Percentiles rank a stretch among this genome's conserved stretches.
Evolutionary conservation across 2,329 filamentous ascomycete species (phyloP).

Genomic region (Ophiocordyceps sinensis): DNA sequence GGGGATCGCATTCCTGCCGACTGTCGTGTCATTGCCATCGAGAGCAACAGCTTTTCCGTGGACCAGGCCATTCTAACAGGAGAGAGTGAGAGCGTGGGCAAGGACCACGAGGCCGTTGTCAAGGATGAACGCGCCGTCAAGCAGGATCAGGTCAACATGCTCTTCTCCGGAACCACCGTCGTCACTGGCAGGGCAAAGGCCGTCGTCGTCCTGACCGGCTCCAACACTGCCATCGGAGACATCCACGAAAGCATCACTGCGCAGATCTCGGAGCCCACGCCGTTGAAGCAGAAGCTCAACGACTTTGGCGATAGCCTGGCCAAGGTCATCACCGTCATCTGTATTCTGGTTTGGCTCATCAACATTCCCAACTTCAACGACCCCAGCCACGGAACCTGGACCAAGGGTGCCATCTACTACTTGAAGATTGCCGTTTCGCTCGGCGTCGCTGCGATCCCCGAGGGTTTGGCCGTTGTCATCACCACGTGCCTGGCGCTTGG

Average conservation of each 20-base stretch:
- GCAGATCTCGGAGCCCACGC: conserved; percentile 94
- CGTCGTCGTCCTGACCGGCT: conserved; percentile 78
- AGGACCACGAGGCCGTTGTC: conserved; percentile 54
- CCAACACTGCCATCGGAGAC: conserved; percentile 88
- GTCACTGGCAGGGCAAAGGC: conserved; percentile 88
- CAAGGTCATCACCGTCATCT: conserved; percentile 97
- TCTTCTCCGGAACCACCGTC: conserved; percentile 96
- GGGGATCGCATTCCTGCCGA: conserved; percentile 92
- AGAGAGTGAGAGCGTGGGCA: conserved; percentile 92
- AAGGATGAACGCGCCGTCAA: conserved; percentile 76
- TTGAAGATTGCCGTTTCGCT: conserved; percentile 98
- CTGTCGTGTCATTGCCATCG: conserved; percentile 75
- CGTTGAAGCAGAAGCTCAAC: conserved; percentile 96
- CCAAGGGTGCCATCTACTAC: conserved; percentile 98
- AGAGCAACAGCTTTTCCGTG: conserved; percentile 94
- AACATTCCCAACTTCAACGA: conserved; percentile 97
- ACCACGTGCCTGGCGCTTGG: conserved; percentile 95
- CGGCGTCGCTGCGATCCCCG: conserved; percentile 92
- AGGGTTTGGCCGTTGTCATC: conserved; percentile 94
- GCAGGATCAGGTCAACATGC: conserved; percentile 94
- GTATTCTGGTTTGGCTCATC: conserved; percentile 93
- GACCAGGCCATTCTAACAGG: conserved; percentile 96
- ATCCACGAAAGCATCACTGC: conserved; percentile 98
- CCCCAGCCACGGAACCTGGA: conserved; percentile 80
- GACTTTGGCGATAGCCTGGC: conserved; percentile 93